A percentile compares a stretch with the other conserved stretches of the same genome.
phyloP scores from a whole-genome alignment of 2,329 filamentous ascomycete genomes.

The Pseudopithomyces maydicus region DNA sequence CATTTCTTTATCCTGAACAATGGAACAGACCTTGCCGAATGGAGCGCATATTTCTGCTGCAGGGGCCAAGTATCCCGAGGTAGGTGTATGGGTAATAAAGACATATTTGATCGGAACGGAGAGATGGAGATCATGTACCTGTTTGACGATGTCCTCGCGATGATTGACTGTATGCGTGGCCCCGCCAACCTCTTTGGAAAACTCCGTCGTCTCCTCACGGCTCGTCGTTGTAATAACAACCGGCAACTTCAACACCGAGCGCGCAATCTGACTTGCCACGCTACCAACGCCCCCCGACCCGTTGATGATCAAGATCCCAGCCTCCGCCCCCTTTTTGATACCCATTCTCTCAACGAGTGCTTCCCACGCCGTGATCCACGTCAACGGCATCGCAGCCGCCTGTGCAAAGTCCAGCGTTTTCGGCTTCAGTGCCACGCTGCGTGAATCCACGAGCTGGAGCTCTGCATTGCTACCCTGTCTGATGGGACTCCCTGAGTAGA shows the following conservation, averaged over 20 bases:
- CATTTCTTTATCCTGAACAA: conserved; percentile 50
- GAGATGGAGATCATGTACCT: conserved; percentile 44
- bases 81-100: conserved; percentile 48
- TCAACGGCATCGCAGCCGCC: conserved; percentile 14
- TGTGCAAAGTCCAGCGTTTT: conserved; percentile 25
- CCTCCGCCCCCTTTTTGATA: conserved; percentile 42
- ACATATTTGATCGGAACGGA: conserved; percentile 49
- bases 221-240: conserved; percentile 53
- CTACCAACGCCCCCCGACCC: conserved; percentile 53
- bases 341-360: conserved; percentile 51
- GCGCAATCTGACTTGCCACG: conserved; percentile 52
- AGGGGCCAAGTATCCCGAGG: conserved; percentile 48
- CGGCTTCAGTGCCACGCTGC: conserved; percentile 49
- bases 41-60: conserved; percentile 48
- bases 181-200: conserved; percentile 50
- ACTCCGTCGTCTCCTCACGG: conserved; percentile 47
- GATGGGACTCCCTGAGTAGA: conserved; percentile 48
- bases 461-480: conserved; percentile 51
- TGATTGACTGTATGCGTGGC: conserved; percentile 52
- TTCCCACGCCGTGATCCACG: conserved; percentile 16
- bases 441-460: conserved; percentile 49
- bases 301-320: conserved; percentile 50
- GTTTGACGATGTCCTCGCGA: conserved; percentile 45
- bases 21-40: conserved; percentile 53
- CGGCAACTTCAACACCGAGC: conserved; percentile 45